A percentile compares a stretch with the other conserved stretches of the same genome.
Evolutionary conservation across 306 rosid species (phyloP).

Genomic region (Quercus suber): DNA sequence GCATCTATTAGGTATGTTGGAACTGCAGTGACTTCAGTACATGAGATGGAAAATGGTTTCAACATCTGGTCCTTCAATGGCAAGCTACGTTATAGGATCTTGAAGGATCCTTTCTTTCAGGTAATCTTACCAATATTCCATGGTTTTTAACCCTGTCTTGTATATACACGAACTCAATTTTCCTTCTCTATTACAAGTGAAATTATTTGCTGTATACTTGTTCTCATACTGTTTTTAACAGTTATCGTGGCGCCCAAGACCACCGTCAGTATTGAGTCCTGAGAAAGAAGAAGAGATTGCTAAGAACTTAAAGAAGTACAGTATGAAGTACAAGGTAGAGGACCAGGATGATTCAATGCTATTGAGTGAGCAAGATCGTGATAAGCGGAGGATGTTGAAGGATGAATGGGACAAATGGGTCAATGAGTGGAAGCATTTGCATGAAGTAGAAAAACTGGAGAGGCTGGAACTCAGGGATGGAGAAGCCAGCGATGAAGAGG

Average conservation of each 20-base stretch:
- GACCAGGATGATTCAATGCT: slow-evolving; percentile 78
- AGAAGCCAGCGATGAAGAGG: slow-evolving; percentile 90
- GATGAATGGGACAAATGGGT: slow-evolving; percentile 92
- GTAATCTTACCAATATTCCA: slow-evolving; percentile 22
- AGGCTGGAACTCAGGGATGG: slow-evolving; percentile 74
- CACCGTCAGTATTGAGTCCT: slow-evolving; percentile 57
- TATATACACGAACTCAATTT: background rate
- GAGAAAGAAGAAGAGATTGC: slow-evolving; percentile 94
- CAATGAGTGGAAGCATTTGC: slow-evolving; percentile 64
- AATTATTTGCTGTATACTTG: background rate
- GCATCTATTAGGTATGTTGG: slow-evolving; percentile 64
- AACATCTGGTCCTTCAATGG: slow-evolving; percentile 92
- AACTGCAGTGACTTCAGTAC: slow-evolving; percentile 85
- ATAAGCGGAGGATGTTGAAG: slow-evolving; percentile 63
- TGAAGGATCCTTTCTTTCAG: slow-evolving; percentile 87
- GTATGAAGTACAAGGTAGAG: slow-evolving; percentile 83
- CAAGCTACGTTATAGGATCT: slow-evolving; percentile 64
- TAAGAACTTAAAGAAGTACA: slow-evolving; percentile 84
- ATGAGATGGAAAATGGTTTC: slow-evolving; percentile 96
- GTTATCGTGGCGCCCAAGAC: slow-evolving; percentile 94
- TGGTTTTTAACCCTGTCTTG: background rate
- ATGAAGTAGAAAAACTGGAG: slow-evolving; percentile 44
- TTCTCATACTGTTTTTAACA: slow-evolving; percentile 10
- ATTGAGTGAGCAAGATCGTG: slow-evolving; percentile 86
- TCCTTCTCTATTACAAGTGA: background rate